Percentiles rank a stretch among this genome's conserved stretches.
Conservation (phyloP, 805 yeast species). For the Lachancea sp. region DNA sequence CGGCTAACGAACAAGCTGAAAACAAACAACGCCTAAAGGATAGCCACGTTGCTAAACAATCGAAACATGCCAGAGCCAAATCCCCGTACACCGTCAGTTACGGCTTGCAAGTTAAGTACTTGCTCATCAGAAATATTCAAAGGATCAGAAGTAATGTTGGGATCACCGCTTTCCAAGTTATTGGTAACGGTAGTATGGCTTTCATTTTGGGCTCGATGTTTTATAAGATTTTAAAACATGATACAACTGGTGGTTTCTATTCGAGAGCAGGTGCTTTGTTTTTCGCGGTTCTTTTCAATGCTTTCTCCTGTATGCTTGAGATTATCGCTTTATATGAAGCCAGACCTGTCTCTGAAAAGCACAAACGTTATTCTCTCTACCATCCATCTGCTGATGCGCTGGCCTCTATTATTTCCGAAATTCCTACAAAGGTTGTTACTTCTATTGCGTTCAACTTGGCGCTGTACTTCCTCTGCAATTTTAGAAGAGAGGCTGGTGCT, state of each 20-base stretch:
- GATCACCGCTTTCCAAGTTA: slow-evolving; percentile 36
- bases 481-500: slow-evolving; percentile 45
- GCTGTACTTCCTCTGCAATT: slow-evolving; percentile 48
- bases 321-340: slow-evolving; percentile 49
- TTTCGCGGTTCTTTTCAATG: slow-evolving; percentile 58
- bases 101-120: slow-evolving; percentile 44
- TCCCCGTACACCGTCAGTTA: slow-evolving; percentile 53
- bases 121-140: slow-evolving; percentile 42
- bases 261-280: slow-evolving; percentile 60
- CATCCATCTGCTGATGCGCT: slow-evolving; percentile 56
- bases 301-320: slow-evolving; percentile 55
- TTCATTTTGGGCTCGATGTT: slow-evolving; percentile 52
- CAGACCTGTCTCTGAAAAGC: slow-evolving; percentile 54
- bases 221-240: slow-evolving; percentile 38
- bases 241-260: slow-evolving; percentile 43
- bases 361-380: slow-evolving; percentile 48
- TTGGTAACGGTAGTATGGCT: slow-evolving; percentile 48
- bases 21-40: slow-evolving; percentile 23
- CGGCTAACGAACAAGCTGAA: slow-evolving; percentile 20
- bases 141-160: slow-evolving; percentile 48
- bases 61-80: slow-evolving; percentile 39
- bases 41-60: slow-evolving; percentile 48
- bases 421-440: slow-evolving; percentile 44
- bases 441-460: slow-evolving; percentile 44
- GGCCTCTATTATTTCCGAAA: slow-evolving; percentile 45